phyloP scores from a whole-genome alignment of 169 alveolate species.

The Miamiensis avidus region DNA sequence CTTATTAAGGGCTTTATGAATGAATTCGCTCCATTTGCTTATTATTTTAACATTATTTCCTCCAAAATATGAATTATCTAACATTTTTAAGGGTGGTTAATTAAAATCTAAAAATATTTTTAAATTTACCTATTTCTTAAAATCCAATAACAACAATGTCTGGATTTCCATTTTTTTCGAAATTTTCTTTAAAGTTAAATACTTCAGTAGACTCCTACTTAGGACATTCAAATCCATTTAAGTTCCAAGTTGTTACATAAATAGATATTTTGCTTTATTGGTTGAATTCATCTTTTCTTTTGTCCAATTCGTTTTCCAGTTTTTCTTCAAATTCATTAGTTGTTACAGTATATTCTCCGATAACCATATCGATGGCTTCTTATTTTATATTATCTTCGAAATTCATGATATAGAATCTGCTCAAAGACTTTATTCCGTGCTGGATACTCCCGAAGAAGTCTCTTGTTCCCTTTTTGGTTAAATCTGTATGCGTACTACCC shows the following conservation, averaged over 20 bases:
- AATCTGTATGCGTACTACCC: conserved; percentile 75
- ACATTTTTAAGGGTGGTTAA: neutral
- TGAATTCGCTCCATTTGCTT: conserved; percentile 36
- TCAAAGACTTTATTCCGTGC: conserved; percentile 69
- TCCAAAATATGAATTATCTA: conserved; percentile 35
- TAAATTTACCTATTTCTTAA: conserved; percentile 55
- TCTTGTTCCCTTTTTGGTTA: conserved; percentile 78
- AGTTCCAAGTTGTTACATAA: conserved; percentile 55
- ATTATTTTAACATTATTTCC: conserved; percentile 47
- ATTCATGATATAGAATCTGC: conserved; percentile 72
- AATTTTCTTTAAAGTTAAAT: conserved; percentile 31
- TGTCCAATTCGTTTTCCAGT: conserved; percentile 32
- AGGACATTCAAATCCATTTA: conserved; percentile 53
- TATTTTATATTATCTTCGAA: conserved; percentile 76
- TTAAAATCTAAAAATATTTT: too few relatives aligned
- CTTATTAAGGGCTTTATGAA: conserved; percentile 36
- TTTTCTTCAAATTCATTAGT: conserved; percentile 24
- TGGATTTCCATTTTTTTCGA: conserved; percentile 43
- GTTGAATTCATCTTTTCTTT: conserved; percentile 33
- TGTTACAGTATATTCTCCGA: conserved; percentile 42
- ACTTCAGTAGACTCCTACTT: conserved; percentile 19
- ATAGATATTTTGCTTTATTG: conserved; percentile 18
- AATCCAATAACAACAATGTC: conserved; percentile 65
- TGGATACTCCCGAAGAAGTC: conserved; percentile 70
- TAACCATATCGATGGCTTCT: conserved; percentile 68